Evolutionary conservation across 306 rosid genomes (phyloP).

Genomic region (Fagus sylvatica): DNA sequence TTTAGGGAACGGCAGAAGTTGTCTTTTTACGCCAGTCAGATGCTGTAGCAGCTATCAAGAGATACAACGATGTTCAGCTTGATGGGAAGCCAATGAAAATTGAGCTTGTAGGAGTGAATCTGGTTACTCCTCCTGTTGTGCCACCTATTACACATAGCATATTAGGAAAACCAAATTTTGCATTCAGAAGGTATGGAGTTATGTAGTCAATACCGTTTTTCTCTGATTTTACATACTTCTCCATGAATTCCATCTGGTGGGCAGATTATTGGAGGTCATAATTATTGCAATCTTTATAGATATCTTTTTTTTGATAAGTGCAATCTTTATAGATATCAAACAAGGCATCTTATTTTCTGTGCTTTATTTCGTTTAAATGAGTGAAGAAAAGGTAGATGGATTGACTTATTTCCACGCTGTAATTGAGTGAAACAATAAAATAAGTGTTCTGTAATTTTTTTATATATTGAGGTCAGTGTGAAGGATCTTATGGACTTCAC

Average conservation of each 20-base stretch:
- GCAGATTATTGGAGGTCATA: neutral
- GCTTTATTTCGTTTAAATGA: neutral
- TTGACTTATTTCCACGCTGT: neutral
- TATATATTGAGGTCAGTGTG: neutral
- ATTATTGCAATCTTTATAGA: neutral
- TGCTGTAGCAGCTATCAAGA: constrained; percentile 58
- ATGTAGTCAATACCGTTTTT: neutral
- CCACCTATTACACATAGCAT: constrained; percentile 21
- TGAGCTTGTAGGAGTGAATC: constrained; percentile 54
- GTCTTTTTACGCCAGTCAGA: constrained; percentile 42
- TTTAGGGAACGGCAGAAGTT: constrained; percentile 70
- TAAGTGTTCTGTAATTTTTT: neutral
- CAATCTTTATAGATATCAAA: neutral
- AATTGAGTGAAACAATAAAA: neutral
- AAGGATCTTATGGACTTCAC: neutral
- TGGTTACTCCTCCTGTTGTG: constrained; percentile 15
- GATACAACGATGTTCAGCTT: constrained; percentile 53
- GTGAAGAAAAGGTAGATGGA: neutral
- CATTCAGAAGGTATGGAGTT: constrained; percentile 36
- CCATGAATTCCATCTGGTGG: neutral
- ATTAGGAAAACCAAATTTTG: constrained; percentile 32
- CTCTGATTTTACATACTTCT: neutral
- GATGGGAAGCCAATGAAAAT: constrained; percentile 61
- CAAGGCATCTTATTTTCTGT: neutral
- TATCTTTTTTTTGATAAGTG: neutral